Evolutionary conservation across 176 grass and related monocot species (phyloP), one percentile per base, ranked within the genome.

Genomic region (Echinochloa phyllopogon): DNA sequence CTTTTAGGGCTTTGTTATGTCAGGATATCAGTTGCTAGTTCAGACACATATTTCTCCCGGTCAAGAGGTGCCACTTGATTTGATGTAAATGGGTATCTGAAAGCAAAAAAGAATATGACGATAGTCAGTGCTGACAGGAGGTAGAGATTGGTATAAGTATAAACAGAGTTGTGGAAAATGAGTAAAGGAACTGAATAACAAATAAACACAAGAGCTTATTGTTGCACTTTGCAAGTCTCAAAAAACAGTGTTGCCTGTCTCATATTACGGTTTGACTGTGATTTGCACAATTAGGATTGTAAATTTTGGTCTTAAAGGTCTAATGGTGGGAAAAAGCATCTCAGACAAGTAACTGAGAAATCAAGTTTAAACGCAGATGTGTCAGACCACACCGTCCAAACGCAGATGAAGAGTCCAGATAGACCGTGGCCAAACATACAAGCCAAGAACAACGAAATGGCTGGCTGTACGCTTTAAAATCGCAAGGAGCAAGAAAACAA

Each of bases 1-100:
- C 90, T 99, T 91, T 99, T 99, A 77, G 96, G 96, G 72, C 91
- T 99, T 86, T 99, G 96, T 75, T 99, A 94, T 84, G 85, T 94
- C 75, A 99, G 81, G 75, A 99, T 91, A 81, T 99, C 96, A 82
- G 91, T 85, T 67, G 91, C 94, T 67, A 99, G 94, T 87, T 94
- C 93, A 49, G 90, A 94, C 11, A 99, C 86, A 29, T 99, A 95
- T 77, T 94, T 91, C 92, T 99, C 96, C 96, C 96, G 96, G 59
- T 99, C 96, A 87, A 99, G 90, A 48, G 94, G 91, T 2, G 86
- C 79, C 7, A 76, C 89, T 90, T 99, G 96, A 88, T 92, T 94
- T 75, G 85, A 63, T 52, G 89, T 58, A 82, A 99, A 99, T 69
- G 96, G 96, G 81, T 96, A 96, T 88, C 94, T 99, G 84, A 27